These are phyloP conservation scores for Tribonema minus DNA, from an alignment of 108 stramenopile species.

Conservation along the genomic window DNA sequence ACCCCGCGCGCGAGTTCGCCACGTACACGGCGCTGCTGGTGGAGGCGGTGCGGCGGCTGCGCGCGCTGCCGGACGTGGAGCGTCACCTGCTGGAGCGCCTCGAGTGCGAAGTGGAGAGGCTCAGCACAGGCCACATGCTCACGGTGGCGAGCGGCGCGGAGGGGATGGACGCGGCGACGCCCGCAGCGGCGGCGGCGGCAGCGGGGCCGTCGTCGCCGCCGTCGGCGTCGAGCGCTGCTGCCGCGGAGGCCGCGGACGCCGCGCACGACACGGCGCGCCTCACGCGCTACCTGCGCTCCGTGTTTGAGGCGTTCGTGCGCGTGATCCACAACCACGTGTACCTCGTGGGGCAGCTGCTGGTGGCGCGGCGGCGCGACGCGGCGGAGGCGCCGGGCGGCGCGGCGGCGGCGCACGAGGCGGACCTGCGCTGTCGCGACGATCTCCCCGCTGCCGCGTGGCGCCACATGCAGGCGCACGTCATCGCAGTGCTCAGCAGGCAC, in stretches of 20 bases:
- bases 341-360: slow-evolving; percentile 23
- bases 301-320: slow-evolving; percentile 12
- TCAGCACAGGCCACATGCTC: slow-evolving; percentile 35
- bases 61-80: slow-evolving; percentile 23
- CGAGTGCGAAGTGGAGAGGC: slow-evolving; percentile 8
- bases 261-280: too few species aligned
- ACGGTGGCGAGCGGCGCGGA: slow-evolving; percentile 3
- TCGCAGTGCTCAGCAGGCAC: slow-evolving; percentile 12
- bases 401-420: too few species aligned
- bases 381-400: too few species aligned
- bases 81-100: slow-evolving; percentile 27
- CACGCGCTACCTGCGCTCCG: slow-evolving; percentile 21
- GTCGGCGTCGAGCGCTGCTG: background rate
- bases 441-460: slow-evolving; percentile 28
- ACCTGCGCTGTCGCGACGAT: too few species aligned
- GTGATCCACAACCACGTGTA: slow-evolving; percentile 21
- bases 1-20: slow-evolving; percentile 18
- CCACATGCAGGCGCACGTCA: slow-evolving; percentile 20
- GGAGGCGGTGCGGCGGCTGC: slow-evolving; percentile 26
- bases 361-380: slow-evolving; percentile 15
- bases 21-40: slow-evolving; percentile 19
- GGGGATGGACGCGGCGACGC: background rate
- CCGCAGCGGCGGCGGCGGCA: background rate
- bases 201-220: background rate
- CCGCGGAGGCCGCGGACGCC: too few species aligned